Evolutionary conservation across 129 eudicot genomes (phyloP), one percentile per base, ranked within the genome.

Genomic region (Heracleum sosnowskyi): DNA sequence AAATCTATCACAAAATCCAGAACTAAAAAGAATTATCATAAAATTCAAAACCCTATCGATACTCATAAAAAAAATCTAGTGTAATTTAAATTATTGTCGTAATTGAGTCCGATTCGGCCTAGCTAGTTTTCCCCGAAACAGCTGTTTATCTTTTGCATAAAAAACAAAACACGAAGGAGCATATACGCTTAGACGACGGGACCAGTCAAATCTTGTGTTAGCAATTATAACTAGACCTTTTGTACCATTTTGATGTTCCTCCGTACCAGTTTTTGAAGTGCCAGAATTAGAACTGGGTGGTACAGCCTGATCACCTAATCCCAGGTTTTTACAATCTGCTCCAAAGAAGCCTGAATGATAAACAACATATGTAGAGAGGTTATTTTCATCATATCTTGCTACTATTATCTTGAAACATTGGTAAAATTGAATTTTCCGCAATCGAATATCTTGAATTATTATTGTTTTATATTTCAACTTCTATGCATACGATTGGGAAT

Each of bases 241-340:
- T 39, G 46, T 35, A 22, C 11, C 31, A 70, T 22, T 16, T 35
- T 10, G 13, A 35, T 34, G 29, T 17, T 37, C 29, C 46, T 26
- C 6, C 49, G 18, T 76, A 57, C 51, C 70, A 76, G 28, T 36
- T 35, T 55, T n/a, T 4, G 47, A 26, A 3, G 79, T 13, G 53
- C 37, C 46, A 22, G 79, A 57, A 57, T 7, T 37, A 9, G 71
- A 34, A 76, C 55, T 76, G 51, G 80, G 80, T 44, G 80, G 74
- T 29, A 60, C 53, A 22, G 74, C 44, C 29, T 74, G n/a, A n/a
- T n/a, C 62, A 4, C 31, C 22, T 17, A 64, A 77, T 41, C 51
- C 79, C 24, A 76, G 72, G 45, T 33, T 39, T 3, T 76, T 76
- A 11, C 80, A 77, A 24, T 77, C 80, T 63, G 60, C 74, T 77